A percentile compares a stretch with the other conserved stretches of the same genome.
phyloP scores from a whole-genome alignment of 2,329 filamentous ascomycete genomes.

The Talaromyces sp. region DNA sequence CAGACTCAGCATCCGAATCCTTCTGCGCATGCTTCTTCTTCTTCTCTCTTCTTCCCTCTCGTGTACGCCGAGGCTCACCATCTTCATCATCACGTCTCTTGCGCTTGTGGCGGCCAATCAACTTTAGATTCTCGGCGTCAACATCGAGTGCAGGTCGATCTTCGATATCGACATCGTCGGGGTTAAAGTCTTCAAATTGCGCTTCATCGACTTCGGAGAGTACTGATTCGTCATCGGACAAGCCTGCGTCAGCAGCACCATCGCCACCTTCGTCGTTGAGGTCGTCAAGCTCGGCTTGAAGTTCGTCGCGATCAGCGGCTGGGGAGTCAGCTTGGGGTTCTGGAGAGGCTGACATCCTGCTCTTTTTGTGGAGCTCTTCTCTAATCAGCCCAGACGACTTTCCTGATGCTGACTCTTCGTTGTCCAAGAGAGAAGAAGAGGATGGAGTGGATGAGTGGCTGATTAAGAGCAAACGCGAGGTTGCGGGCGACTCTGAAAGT shows the following conservation, averaged over 20 bases:
- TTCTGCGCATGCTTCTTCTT: slow-evolving; percentile 69
- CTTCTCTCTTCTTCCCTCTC: slow-evolving; percentile 53
- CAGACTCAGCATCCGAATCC: slow-evolving; percentile 57
- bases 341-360: slow-evolving; percentile 40
- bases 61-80: slow-evolving; percentile 68
- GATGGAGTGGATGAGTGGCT: slow-evolving; percentile 13
- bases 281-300: slow-evolving; percentile 25
- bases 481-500: slow-evolving; percentile 17
- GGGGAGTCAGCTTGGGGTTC: slow-evolving; percentile 28
- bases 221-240: slow-evolving; percentile 59
- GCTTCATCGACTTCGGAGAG: slow-evolving; percentile 63
- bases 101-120: slow-evolving; percentile 61
- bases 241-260: slow-evolving; percentile 23
- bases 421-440: neutral
- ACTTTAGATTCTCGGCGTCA: slow-evolving; percentile 58
- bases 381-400: neutral
- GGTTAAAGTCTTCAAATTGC: slow-evolving; percentile 63
- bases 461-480: slow-evolving; percentile 16
- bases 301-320: slow-evolving; percentile 22
- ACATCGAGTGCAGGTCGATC: slow-evolving; percentile 57
- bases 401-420: neutral
- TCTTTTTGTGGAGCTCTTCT: neutral
- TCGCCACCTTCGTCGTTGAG: slow-evolving; percentile 20
- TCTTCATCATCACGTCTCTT: slow-evolving; percentile 60
- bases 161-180: slow-evolving; percentile 57